phyloP scores from a whole-genome alignment of 768 basidiomycete species.

The Asterophora parasitica region DNA sequence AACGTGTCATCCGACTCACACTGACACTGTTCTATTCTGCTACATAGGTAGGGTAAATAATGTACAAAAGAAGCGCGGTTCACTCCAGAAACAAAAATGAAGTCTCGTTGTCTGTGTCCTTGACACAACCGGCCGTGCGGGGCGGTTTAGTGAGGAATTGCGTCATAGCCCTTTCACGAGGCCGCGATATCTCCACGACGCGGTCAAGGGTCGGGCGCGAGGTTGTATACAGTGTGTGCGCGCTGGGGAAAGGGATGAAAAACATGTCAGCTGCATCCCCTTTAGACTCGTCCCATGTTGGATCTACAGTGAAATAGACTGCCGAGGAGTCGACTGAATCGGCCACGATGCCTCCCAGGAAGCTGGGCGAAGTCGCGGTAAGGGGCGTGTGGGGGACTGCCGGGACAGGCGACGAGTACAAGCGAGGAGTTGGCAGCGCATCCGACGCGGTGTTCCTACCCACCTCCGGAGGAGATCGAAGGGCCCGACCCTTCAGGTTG shows the following conservation, averaged over 20 bases:
- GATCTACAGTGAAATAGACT: constrained; percentile 17
- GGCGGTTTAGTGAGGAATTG: neutral
- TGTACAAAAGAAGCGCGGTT: neutral
- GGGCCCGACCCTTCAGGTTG: neutral
- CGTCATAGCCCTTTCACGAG: neutral
- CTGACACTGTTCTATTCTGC: neutral
- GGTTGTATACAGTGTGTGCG: neutral
- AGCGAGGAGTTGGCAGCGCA: constrained; percentile 2
- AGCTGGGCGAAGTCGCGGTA: neutral
- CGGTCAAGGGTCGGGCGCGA: neutral
- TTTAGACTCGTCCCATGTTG: constrained; percentile 13
- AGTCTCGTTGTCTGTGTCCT: constrained; percentile 7
- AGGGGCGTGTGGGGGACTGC: neutral
- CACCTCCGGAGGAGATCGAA: neutral
- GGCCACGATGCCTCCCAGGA: neutral
- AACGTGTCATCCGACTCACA: neutral
- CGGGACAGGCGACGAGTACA: constrained; percentile 1
- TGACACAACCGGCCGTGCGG: neutral
- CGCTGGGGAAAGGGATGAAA: constrained; percentile 6
- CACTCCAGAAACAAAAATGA: constrained; percentile 14
- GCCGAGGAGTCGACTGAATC: constrained; percentile 5
- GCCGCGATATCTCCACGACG: neutral
- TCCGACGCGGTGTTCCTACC: constrained; percentile 2
- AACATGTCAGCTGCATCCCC: constrained; percentile 11
- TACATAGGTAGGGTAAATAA: neutral